Conservation (phyloP, 2,329 filamentous ascomycete species). For the Hymenoscyphus salicellus region DNA sequence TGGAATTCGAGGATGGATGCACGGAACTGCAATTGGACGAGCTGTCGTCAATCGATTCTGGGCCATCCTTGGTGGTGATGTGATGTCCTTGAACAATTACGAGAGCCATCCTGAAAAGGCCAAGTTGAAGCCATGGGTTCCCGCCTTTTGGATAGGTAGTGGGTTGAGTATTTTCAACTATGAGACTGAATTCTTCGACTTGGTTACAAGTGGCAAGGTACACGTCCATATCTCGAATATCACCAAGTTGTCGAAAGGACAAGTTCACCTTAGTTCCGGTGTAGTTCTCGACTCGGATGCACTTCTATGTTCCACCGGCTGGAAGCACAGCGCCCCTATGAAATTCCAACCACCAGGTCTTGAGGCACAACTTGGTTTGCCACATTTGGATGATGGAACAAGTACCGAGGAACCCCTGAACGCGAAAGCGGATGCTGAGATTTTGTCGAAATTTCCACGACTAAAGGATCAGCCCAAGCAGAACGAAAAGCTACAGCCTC, state of each 20-base stretch:
- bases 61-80: slow-evolving; percentile 54
- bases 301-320: slow-evolving; percentile 57
- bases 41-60: slow-evolving; percentile 56
- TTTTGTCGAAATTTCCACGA: slow-evolving; percentile 51
- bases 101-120: slow-evolving; percentile 51
- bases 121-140: slow-evolving; percentile 53
- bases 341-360: slow-evolving; percentile 50
- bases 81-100: slow-evolving; percentile 51
- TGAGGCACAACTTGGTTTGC: slow-evolving; percentile 48
- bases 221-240: slow-evolving; percentile 54
- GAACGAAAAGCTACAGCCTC: slow-evolving; percentile 45
- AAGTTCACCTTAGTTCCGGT: slow-evolving; percentile 51
- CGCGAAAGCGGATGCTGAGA: slow-evolving; percentile 45
- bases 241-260: slow-evolving; percentile 42
- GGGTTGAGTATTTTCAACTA: slow-evolving; percentile 61
- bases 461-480: slow-evolving; percentile 50
- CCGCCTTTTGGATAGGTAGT: slow-evolving; percentile 51
- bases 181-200: slow-evolving; percentile 53
- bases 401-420: neutral
- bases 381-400: slow-evolving; percentile 40
- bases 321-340: slow-evolving; percentile 52
- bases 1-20: slow-evolving; percentile 52
- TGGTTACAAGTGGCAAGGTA: slow-evolving; percentile 52
- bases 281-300: slow-evolving; percentile 48
- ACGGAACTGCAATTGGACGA: slow-evolving; percentile 56